phyloP scores from a whole-genome alignment of 495 filamentous ascomycete genomes.

The Penicillium pulvis region DNA sequence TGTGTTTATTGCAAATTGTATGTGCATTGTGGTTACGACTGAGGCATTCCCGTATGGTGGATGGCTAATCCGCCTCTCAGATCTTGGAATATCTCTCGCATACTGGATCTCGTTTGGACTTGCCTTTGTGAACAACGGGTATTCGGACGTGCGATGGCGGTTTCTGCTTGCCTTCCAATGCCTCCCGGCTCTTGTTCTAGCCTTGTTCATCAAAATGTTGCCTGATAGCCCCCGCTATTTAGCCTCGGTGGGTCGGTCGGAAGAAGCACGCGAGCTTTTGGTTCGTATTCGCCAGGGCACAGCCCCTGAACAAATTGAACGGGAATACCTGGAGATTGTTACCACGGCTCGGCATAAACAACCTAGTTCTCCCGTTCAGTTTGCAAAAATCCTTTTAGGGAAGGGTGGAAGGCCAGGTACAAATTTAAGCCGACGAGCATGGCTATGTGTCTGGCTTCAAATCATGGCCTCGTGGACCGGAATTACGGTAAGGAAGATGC shows the following conservation, averaged over 20 bases:
- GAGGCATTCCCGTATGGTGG: background rate
- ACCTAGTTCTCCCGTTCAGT: constrained; percentile 41
- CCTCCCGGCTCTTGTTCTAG: constrained; percentile 54
- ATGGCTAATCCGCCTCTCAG: constrained; percentile 21
- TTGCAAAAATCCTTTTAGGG: constrained; percentile 38
- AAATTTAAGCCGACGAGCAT: constrained; percentile 47
- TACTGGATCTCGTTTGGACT: constrained; percentile 66
- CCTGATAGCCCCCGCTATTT: constrained; percentile 52
- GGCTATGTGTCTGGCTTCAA: constrained; percentile 55
- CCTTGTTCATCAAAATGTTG: constrained; percentile 48
- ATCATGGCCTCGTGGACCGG: constrained; percentile 57
- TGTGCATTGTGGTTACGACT: constrained; percentile 12
- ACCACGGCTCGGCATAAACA: constrained; percentile 34
- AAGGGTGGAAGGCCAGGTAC: constrained; percentile 29
- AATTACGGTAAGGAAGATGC: constrained; percentile 41
- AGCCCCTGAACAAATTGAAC: constrained; percentile 33
- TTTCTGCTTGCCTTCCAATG: constrained; percentile 58
- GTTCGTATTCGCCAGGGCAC: constrained; percentile 24
- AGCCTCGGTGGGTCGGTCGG: constrained; percentile 39
- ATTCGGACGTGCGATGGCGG: constrained; percentile 55
- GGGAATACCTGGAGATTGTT: constrained; percentile 45
- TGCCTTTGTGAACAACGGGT: constrained; percentile 51
- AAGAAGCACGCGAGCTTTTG: constrained; percentile 42
- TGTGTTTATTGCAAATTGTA: constrained; percentile 57
- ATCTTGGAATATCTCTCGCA: constrained; percentile 60